A percentile compares a stretch with the other conserved stretches of the same genome.
Conservation (phyloP, 768 basidiomycete species). For the Trametes cingulata region DNA sequence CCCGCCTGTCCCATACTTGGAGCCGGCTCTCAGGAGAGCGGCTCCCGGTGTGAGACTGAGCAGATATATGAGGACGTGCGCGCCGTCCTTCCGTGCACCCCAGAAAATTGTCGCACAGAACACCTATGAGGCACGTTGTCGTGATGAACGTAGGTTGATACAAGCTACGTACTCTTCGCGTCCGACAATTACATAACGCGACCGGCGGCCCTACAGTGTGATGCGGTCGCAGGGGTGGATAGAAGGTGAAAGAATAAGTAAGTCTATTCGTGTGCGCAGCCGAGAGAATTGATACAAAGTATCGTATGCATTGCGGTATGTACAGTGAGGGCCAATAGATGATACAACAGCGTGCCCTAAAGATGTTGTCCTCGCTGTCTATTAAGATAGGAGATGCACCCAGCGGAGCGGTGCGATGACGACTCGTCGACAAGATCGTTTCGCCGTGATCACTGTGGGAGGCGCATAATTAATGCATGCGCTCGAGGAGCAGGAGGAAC, state of each 20-base stretch:
- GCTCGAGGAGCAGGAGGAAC: neutral
- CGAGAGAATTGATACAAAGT: neutral
- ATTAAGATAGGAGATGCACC: conserved; percentile 6
- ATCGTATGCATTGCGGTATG: conserved; percentile 14
- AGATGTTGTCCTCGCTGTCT: conserved; percentile 15
- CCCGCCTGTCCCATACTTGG: conserved; percentile 6
- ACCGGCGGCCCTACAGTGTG: no score
- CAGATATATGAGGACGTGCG: neutral
- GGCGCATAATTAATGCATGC: neutral
- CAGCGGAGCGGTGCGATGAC: neutral
- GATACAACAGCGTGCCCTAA: conserved; percentile 11
- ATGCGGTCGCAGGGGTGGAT: no score
- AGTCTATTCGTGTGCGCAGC: conserved; percentile 2
- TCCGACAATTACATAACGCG: no score
- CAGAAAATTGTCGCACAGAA: neutral
- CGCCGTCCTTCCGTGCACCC: neutral
- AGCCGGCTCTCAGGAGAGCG: conserved; percentile 5
- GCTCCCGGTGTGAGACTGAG: conserved; percentile 15
- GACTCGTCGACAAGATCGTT: neutral
- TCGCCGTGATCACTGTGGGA: conserved; percentile 13
- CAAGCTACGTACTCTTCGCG: no score
- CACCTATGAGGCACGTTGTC: neutral
- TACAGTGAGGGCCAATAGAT: conserved; percentile 3
- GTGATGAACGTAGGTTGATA: neutral
- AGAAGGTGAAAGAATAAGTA: neutral